Base-by-base conservation (phyloP, 805 yeast genomes). In the Saccharomycopsis amapae region DNA sequence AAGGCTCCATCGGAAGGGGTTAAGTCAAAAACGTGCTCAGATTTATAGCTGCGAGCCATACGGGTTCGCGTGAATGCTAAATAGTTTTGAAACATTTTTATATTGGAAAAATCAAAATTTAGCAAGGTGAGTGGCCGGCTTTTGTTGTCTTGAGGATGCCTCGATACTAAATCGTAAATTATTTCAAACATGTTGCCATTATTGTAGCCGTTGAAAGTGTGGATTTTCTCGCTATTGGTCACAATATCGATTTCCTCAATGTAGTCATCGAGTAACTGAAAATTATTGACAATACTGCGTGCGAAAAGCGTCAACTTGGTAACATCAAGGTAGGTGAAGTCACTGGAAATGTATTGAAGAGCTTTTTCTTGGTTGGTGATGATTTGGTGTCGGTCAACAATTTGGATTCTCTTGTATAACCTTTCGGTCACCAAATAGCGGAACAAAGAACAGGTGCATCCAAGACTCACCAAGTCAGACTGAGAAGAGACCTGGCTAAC, bases 271-370 rank as follows among this genome's bases (percentile, higher is more conserved):
- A 58, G 48, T 1, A 41, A 48, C 3, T 55, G 58, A 13, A 6
- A n/a, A 37, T 59, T 59, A 23, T 61, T 48, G 37, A 58, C 58
- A 13, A 61, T 45, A 1, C 62, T 48, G 6, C 61, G 60, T 18
- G 59, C 44, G 9, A 61, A 53, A 26, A 56, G 56, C 1, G 61
- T 58, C 40, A 57, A 58, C 32, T 54, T 57, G 18, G 48, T 38
- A 24, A 57, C 37, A 24, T 56, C 57, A 9, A 56, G 38, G 19
- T 56, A 38, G 32, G 62, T 58, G 39, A 54, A 56, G 15, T 55
- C 52, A 10, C 57, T 55, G 22, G 23, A 28, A 19, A 55, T 53
- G 46, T 53, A 54, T 31, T 55, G 55, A 20, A 46, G 52, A 23
- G 51, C 48, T 34, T 50, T 53, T 12, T 52, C 51, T 22, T 52